Percentiles rank a stretch among this genome's conserved stretches.
These are phyloP conservation scores for Boletus semigastroideus DNA, from an alignment of 1,284 basidiomycete genomes.

Conservation along the genomic window DNA sequence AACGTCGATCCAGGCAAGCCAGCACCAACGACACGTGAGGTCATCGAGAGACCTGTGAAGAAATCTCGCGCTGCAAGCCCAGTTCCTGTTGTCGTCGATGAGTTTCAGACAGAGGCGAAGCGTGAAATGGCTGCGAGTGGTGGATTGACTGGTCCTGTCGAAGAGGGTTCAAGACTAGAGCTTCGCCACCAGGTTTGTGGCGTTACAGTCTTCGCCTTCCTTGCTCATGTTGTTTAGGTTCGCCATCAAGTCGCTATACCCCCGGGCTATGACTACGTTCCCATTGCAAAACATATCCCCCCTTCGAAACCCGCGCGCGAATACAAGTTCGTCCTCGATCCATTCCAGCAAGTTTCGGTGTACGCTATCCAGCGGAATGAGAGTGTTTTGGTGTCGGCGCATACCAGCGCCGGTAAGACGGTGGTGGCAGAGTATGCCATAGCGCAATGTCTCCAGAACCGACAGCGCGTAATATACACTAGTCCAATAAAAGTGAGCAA, in stretches of 20 bases:
- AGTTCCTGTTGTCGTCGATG: slow-evolving; percentile 79
- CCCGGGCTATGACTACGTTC: slow-evolving; percentile 87
- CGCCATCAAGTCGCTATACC: slow-evolving; percentile 96
- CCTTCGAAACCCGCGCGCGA: slow-evolving; percentile 87
- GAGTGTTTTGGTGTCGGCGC: slow-evolving; percentile 97
- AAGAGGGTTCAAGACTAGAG: slow-evolving; percentile 68
- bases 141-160: slow-evolving; percentile 70
- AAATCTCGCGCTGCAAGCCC: slow-evolving; percentile 43
- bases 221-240: slow-evolving; percentile 49
- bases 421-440: slow-evolving; percentile 99
- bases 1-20: not conserved
- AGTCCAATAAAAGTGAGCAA: slow-evolving; percentile 94
- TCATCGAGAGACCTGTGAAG: slow-evolving; percentile 21
- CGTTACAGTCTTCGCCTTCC: not conserved
- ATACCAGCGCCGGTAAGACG: slow-evolving; percentile 98
- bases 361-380: slow-evolving; percentile 96
- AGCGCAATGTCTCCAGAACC: slow-evolving; percentile 89
- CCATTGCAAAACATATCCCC: slow-evolving; percentile 91
- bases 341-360: slow-evolving; percentile 95
- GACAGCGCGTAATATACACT: slow-evolving; percentile 98
- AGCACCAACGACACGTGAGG: slow-evolving; percentile 5
- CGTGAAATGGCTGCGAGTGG: slow-evolving; percentile 85
- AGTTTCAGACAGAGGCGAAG: slow-evolving; percentile 87
- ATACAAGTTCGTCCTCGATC: slow-evolving; percentile 97
- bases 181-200: slow-evolving; percentile 72